Conservation (phyloP, 208 protist genomes). For the Leishmania aethiopica region DNA sequence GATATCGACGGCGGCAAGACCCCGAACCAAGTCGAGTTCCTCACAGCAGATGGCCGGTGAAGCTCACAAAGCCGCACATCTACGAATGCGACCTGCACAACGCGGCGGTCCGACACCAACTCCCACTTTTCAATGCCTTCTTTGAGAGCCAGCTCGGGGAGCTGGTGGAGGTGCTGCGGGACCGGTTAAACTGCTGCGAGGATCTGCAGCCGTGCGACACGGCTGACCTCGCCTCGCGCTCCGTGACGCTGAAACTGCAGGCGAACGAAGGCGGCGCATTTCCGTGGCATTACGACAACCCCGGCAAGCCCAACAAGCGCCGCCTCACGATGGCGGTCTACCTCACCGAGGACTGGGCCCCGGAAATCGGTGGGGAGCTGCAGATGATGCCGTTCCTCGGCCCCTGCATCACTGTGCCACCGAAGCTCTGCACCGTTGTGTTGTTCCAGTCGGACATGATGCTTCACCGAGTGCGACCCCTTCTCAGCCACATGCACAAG, state of each 20-base stretch:
- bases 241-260: constrained; percentile 59
- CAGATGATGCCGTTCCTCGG: constrained; percentile 50
- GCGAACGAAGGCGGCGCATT: constrained; percentile 59
- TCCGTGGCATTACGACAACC: constrained; percentile 72
- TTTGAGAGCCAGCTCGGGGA: constrained; percentile 40
- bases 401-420: constrained; percentile 31
- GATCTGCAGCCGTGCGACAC: constrained; percentile 32
- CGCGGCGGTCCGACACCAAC: constrained; percentile 24
- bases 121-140: constrained; percentile 37
- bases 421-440: constrained; percentile 41
- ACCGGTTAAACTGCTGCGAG: constrained; percentile 34
- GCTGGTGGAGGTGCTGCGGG: constrained; percentile 41
- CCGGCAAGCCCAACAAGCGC: constrained; percentile 46
- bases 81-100: constrained; percentile 63
- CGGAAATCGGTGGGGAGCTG: constrained; percentile 42
- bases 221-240: constrained; percentile 12
- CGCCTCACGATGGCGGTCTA: constrained; percentile 65
- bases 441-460: constrained; percentile 49
- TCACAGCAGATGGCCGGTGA: constrained; percentile 41
- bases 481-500: constrained; percentile 3
- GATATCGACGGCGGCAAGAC: constrained; percentile 32
- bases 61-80: constrained; percentile 53
- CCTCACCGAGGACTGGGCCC: constrained; percentile 43
- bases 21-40: constrained; percentile 50
- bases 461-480: constrained; percentile 44